Base-by-base conservation (phyloP, 1,284 basidiomycete genomes). In the Lignosus rhinocerotis region DNA sequence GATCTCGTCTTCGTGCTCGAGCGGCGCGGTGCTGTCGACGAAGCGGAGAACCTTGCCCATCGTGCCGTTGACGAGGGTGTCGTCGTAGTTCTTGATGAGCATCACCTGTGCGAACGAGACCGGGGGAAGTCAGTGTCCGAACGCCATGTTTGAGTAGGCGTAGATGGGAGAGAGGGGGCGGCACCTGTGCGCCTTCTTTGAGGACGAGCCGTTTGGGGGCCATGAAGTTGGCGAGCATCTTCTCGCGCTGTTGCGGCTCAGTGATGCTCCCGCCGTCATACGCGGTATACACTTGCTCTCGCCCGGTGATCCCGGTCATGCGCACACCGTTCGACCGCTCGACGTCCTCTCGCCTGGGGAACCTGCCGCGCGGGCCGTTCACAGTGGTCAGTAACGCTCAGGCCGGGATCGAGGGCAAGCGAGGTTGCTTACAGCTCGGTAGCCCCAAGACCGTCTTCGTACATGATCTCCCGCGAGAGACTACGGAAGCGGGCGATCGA, bases 291-390 rank as follows among this genome's bases (percentile, higher is more conserved):
- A 71, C 72, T 45, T 73, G 66, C 46, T 68, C 68, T 46, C 72
- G 66, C n/a, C 69, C 66, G 6, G 59, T 55, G 42, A 78, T 70
- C 30, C 63, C 61, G 19, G 62, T 65, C 63, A 97, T 82, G 17
- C 93, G 87, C 3, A 70, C 69, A 16, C 69, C 69, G 73, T 98
- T 98, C 6, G 93, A 85, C 21, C 73, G 72, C 42, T 94, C 91
- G 17, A 97, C 96, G 60, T 98, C 92, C 45, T 93, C 86, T 50
- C 96, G 86, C 3, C 87, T 84, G 10, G 96, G 94, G 73, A 72
- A 73, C 33, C 71, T 73, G 50, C 7, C 6, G 19, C 12, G 17
- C 16, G 31, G 19, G 32, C 25, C 16, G 33, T n/a, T 32, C 31
- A n/a, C 2, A n/a, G 44, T 19, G 14, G 39, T n/a, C 36, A 42